Percentiles rank a stretch among this genome's conserved stretches.
Conservation (phyloP, 345 rosid species). For the Rubroshorea leprosula region DNA sequence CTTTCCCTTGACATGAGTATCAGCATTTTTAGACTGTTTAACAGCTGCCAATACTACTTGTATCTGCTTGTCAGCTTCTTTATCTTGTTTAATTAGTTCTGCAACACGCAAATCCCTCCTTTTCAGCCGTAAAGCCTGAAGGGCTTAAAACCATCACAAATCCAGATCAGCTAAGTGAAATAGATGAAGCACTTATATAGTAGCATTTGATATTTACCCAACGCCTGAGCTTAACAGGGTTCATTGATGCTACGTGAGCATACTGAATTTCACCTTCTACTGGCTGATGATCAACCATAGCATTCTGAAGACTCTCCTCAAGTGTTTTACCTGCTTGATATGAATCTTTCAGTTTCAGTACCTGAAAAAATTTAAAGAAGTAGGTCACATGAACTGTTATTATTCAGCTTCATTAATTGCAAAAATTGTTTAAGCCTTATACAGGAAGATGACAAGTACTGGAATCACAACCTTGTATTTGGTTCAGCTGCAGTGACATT, state of each 20-base stretch:
- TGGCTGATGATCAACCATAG: slow-evolving; percentile 22
- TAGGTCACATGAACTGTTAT: neutral
- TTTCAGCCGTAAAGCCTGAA: slow-evolving; percentile 54
- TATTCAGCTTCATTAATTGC: neutral
- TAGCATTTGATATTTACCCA: slow-evolving; percentile 43
- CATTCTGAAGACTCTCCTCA: slow-evolving; percentile 30
- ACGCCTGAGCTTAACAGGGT: slow-evolving; percentile 84
- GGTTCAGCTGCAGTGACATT: neutral
- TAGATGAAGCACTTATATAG: slow-evolving; percentile 5
- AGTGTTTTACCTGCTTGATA: slow-evolving; percentile 24
- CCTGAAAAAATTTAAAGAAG: slow-evolving; percentile 22
- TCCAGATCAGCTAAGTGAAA: slow-evolving; percentile 19
- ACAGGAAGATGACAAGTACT: neutral
- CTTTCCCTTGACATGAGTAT: slow-evolving; percentile 55
- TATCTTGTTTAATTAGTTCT: slow-evolving; percentile 54
- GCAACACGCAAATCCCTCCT: slow-evolving; percentile 61
- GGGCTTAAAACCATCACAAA: slow-evolving; percentile 23
- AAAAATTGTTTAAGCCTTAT: slow-evolving; percentile 3
- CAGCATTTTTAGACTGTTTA: slow-evolving; percentile 46
- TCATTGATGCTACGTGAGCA: slow-evolving; percentile 29
- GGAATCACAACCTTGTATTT: neutral
- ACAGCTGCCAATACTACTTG: slow-evolving; percentile 46
- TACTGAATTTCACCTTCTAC: slow-evolving; percentile 28
- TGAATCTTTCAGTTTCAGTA: slow-evolving; percentile 31
- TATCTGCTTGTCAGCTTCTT: slow-evolving; percentile 47